Percentiles rank a stretch among this genome's conserved stretches.
phyloP scores from a whole-genome alignment of 2,329 filamentous ascomycete species.

The Microcyclosporella mali region DNA sequence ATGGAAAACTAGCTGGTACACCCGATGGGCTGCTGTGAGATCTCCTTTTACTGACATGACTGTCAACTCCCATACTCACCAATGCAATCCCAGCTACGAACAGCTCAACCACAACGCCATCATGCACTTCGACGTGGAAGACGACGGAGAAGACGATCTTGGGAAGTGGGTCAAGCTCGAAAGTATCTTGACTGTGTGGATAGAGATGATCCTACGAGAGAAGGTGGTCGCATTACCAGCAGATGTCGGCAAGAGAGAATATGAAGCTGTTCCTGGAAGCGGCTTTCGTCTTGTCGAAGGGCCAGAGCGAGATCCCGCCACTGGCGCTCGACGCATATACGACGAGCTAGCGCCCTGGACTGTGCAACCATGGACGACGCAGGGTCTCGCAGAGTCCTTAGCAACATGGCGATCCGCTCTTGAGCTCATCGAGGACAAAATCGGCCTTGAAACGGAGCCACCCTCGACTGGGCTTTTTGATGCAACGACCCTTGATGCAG shows the following conservation, averaged over 20 bases:
- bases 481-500: neutral
- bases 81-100: constrained; percentile 4
- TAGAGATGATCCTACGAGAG: constrained; percentile 11
- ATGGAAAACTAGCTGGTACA: constrained; percentile 2
- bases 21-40: constrained; percentile 13
- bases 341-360: constrained; percentile 4
- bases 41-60: no score
- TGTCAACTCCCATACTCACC: no score
- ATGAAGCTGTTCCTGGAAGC: neutral
- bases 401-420: constrained; percentile 5
- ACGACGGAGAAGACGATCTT: constrained; percentile 2
- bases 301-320: neutral
- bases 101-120: constrained; percentile 8
- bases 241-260: constrained; percentile 4
- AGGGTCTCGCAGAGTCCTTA: constrained; percentile 10
- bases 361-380: constrained; percentile 5
- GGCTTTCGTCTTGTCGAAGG: neutral
- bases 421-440: constrained; percentile 6
- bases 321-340: neutral
- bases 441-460: neutral
- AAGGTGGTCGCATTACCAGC: constrained; percentile 8
- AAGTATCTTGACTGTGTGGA: constrained; percentile 13
- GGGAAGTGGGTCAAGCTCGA: constrained; percentile 10
- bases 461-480: constrained; percentile 2
- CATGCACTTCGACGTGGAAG: constrained; percentile 13